Base-by-base conservation (phyloP, 2,329 filamentous ascomycete species). In the Trichophyton benhamiae region DNA sequence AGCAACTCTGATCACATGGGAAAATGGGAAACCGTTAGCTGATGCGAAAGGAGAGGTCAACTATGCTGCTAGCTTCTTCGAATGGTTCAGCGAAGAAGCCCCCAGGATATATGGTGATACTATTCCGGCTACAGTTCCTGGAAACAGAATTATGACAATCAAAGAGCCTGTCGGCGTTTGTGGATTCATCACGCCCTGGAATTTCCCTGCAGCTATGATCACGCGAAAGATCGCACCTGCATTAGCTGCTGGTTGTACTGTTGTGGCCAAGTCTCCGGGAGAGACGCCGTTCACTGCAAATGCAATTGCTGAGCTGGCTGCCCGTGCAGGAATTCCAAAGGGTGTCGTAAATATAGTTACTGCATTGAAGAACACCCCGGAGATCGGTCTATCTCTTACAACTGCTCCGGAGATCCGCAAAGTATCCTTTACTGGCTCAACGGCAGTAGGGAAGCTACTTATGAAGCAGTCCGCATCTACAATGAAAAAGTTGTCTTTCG, bases 231-330 rank as follows among this genome's bases (percentile, higher is more conserved):
- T 78, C 38, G 78, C 71, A 1, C 78, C 83, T 3, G 83, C 83
- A 8, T 80, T 97, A 61, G 94, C 94, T 17, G 91, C 91, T n/a
- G 94, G 94, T 62, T 97, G 92, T 77, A 96, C 92, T 0, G 88
- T 95, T 1, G 91, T 97, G 1, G 86, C 86, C 68, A 99, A 99
- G 75, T 87, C 91, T 15, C 91, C 92, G 1, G 86, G 87, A 57
- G 92, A 97, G 78, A 96, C 94, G 0, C 94, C 92, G 0, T 94
- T 92, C 72, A 95, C 91, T 25, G 85, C 90, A 0, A 85, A 96
- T 42, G 92, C 92, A 1, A 76, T 97, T 20, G 89, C 89, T 0
- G 91, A 96, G 75, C 83, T 97, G 44, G 89, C 87, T 8, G 83
- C 88, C 69, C 85, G 91, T 15, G 92, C 92, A 13, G 92, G 94